phyloP scores from a whole-genome alignment of 2,329 filamentous ascomycete genomes.

The Magnaporthiopsis incrustans region DNA sequence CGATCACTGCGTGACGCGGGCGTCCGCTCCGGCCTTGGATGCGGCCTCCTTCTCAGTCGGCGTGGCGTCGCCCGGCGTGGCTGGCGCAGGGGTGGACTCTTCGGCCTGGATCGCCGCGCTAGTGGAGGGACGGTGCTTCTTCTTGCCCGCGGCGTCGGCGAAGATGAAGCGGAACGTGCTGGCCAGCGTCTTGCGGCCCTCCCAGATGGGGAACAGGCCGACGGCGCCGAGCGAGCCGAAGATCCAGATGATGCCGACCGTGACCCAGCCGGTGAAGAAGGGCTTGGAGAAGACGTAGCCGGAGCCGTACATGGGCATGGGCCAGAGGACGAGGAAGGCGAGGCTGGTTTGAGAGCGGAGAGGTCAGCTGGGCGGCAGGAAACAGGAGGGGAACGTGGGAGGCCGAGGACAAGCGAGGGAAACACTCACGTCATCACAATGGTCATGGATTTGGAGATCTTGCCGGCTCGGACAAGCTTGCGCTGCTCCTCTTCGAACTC shows the following conservation, averaged over 20 bases:
- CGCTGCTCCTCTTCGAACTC: conserved; percentile 34
- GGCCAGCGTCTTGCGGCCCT: conserved; percentile 61
- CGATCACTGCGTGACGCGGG: background rate
- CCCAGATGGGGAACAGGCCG: conserved; percentile 73
- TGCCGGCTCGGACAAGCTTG: conserved; percentile 23
- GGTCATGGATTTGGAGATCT: conserved; percentile 25
- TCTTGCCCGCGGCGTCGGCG: conserved; percentile 46
- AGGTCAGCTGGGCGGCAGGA: no score
- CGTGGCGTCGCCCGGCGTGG: conserved; percentile 13
- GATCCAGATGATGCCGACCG: conserved; percentile 71
- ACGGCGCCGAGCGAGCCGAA: conserved; percentile 66
- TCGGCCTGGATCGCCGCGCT: conserved; percentile 14
- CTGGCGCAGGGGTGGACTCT: background rate
- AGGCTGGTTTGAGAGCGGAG: conserved; percentile 38
- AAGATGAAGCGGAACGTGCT: conserved; percentile 54
- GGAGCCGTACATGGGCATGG: conserved; percentile 82
- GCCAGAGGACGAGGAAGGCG: conserved; percentile 73
- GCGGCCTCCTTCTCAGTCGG: conserved; percentile 14
- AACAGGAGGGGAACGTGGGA: no score
- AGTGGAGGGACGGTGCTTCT: conserved; percentile 16
- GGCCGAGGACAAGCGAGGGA: background rate
- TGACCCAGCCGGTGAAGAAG: conserved; percentile 79
- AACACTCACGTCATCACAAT: conserved; percentile 21
- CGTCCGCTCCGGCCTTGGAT: background rate
- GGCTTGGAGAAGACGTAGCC: conserved; percentile 74